Evolutionary conservation across 2,329 filamentous ascomycete genomes (phyloP).

Genomic region (Leptographium wingfieldii): DNA sequence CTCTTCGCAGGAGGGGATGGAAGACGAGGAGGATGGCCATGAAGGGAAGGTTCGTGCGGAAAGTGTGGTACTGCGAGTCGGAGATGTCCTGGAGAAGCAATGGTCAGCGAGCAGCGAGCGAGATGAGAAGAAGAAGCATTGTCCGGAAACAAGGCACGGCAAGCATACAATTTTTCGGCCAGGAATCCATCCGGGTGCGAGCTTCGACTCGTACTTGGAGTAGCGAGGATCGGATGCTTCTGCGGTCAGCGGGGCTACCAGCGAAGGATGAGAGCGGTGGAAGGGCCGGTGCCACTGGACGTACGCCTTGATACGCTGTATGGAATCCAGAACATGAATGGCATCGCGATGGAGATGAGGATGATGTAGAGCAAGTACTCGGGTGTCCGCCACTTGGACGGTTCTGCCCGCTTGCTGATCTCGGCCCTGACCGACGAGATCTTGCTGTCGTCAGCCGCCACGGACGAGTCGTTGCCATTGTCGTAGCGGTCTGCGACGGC

Average conservation of each 20-base stretch:
- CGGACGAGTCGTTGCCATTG: constrained; percentile 8
- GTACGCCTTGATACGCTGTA: constrained; percentile 74
- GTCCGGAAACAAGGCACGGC: not conserved
- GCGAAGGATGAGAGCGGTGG: not conserved
- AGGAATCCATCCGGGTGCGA: constrained; percentile 80
- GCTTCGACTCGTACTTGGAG: constrained; percentile 53
- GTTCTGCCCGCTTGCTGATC: constrained; percentile 28
- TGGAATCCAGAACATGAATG: constrained; percentile 83
- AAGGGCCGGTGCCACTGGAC: constrained; percentile 15
- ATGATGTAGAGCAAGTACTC: constrained; percentile 79
- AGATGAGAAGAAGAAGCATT: not conserved
- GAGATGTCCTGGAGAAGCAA: constrained; percentile 60
- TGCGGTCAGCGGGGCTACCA: not conserved
- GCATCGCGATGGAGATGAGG: constrained; percentile 52
- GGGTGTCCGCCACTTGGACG: constrained; percentile 69
- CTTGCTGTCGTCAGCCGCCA: constrained; percentile 18
- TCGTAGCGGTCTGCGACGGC: constrained; percentile 24
- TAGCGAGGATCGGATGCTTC: constrained; percentile 74
- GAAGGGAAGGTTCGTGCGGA: constrained; percentile 76
- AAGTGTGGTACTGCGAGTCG: constrained; percentile 75
- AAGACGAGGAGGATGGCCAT: constrained; percentile 60
- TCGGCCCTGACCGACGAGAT: constrained; percentile 11
- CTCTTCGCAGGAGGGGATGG: constrained; percentile 65
- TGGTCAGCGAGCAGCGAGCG: not conserved
- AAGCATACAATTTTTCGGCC: constrained; percentile 69